Base-by-base conservation (phyloP, 257 asterid genomes). In the Solanum corneliomulleri region DNA sequence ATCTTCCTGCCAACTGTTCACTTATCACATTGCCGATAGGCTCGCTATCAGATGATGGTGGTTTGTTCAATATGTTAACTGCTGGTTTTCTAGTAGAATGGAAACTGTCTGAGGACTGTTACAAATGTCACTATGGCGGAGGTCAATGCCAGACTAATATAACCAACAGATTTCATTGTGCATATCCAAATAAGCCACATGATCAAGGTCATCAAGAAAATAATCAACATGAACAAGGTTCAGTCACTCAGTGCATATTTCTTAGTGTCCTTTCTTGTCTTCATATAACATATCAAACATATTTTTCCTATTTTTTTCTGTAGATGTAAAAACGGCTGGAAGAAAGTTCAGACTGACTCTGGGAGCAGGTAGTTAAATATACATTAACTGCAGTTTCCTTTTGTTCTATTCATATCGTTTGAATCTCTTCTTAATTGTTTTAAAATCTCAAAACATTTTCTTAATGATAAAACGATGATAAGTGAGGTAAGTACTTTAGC, bases 1-100 rank as follows among this genome's bases (percentile, higher is more conserved):
- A 44, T 44, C 25, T 44, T 78, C 25, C 41, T 78, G n/a, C 39
- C 0, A 44, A 44, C 62, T 77, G 83, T 77, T 77, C 62, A 15
- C 83, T 77, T 4, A 15, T 77, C 25, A 8, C 15, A 3, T 1
- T 77, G 62, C 83, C 83, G 2, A 2, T 2, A 5, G 0, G 0
- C 9, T 14, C 3, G 0, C 0, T 0, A 0, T 14, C 60, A 14
- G 2, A 4, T 7, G 0, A 77, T 44, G 62, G 15, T 25, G 2
- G 7, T 77, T 0, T 77, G 62, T 25, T 77, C 9, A 7, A 77
- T 5, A 13, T 44, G 62, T 42, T 77, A 77, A 2, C 9, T 0
- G 14, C 62, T 0, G 0, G 0, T 2, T 2, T 75, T 12, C 0
- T 1, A 0, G 58, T 75, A 41, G 68, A 29, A 16, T 80, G 84